Base-by-base conservation (phyloP, 2,329 filamentous ascomycete species). In the Gliomastix tumulicola region DNA sequence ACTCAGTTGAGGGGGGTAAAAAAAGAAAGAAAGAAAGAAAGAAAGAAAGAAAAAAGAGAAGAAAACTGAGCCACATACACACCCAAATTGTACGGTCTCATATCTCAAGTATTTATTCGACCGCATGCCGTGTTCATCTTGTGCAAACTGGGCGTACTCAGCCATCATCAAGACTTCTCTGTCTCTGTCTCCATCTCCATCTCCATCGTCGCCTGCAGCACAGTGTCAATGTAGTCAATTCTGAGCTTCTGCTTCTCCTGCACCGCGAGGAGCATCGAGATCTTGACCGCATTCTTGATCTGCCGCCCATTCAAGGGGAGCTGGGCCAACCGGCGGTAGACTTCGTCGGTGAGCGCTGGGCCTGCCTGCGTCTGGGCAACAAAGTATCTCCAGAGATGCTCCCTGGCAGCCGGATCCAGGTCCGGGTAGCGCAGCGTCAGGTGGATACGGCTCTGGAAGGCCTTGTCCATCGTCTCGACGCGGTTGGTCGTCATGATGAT, bases 401-500 rank as follows among this genome's bases (percentile, higher is more conserved):
- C 15, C 30, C 30, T 16, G 7, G 18, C n/a, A 32, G n/a, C 18
- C 3, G 15, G 13, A 20, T 32, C 18, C 15, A 28, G 17, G 7
- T 28, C 25, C 7, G 25, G 25, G 10, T 28, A 28, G 25, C 17
- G n/a, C 13, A 28, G 25, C 10, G 13, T 28, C 13, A 28, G 25
- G 17, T 28, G n/a, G 25, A 28, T n/a, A 6, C 25, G 25, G 25
- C 9, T 28, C 25, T 28, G 58, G 49, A 71, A 69, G 15, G 68
- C 68, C 1, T 54, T 51, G 23, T 71, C 68, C 44, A 72, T 66
- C 39, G 60, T 56, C 27, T 56, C 52, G 22, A 63, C 55, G 21
- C 65, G 63, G 47, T 71, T 72, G 30, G 63, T 68, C 4, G 66
- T 70, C 41, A 71, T 55, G 53, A 70, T 69, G 30, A 71, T 56